Conservation (phyloP, 2,329 filamentous ascomycete genomes). For the Trichoderma koningiopsis region DNA sequence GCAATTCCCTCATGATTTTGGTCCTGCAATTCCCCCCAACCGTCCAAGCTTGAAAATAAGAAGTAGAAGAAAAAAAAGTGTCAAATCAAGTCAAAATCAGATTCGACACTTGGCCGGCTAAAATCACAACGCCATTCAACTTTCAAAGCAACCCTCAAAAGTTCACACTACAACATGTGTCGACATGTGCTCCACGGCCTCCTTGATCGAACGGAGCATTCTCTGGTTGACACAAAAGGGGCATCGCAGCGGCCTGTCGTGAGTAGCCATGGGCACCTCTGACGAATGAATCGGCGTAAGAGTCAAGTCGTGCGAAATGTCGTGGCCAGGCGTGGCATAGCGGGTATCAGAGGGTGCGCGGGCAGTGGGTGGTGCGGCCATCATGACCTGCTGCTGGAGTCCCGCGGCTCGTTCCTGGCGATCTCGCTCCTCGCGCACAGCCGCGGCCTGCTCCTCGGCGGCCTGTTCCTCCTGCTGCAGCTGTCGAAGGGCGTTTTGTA, state of each 20-base stretch:
- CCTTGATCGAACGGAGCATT: conserved; percentile 62
- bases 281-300: conserved; percentile 57
- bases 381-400: conserved; percentile 33
- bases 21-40: background rate
- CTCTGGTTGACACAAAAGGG: conserved; percentile 64
- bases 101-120: background rate
- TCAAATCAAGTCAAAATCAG: background rate
- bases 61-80: background rate
- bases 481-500: conserved; percentile 61
- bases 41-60: background rate
- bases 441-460: conserved; percentile 59
- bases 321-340: conserved; percentile 41
- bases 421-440: conserved; percentile 55
- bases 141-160: background rate
- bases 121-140: background rate
- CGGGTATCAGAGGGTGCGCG: conserved; percentile 38
- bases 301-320: conserved; percentile 47
- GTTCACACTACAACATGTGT: conserved; percentile 60
- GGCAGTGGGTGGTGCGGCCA: conserved; percentile 39
- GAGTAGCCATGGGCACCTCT: conserved; percentile 48
- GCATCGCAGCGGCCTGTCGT: conserved; percentile 56
- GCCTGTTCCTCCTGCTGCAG: conserved; percentile 62
- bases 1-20: background rate
- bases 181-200: conserved; percentile 64
- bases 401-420: conserved; percentile 47